Conservation (phyloP, 768 basidiomycete genomes). For the Scleroderma citrinum region DNA sequence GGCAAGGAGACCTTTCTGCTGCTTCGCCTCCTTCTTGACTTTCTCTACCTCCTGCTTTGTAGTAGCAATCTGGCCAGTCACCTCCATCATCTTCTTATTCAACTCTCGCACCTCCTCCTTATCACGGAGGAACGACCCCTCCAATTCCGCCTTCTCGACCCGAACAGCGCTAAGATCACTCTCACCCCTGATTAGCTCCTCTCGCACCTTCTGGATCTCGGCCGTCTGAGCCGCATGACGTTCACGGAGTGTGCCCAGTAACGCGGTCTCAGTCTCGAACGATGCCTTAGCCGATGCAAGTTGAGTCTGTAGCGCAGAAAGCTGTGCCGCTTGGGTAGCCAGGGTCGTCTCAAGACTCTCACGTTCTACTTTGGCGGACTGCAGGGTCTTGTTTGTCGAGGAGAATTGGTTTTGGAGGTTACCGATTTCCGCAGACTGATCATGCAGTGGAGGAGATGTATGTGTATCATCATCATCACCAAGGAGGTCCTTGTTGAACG, state of each 20-base stretch:
- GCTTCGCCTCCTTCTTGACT: conserved; percentile 87
- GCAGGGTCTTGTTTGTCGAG: conserved; percentile 70
- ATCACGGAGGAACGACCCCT: conserved; percentile 79
- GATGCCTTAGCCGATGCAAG: conserved; percentile 77
- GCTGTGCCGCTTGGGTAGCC: conserved; percentile 62
- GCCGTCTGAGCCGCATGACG: conserved; percentile 60
- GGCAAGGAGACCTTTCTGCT: conserved; percentile 92
- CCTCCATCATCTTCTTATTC: conserved; percentile 79
- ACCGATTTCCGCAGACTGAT: conserved; percentile 81
- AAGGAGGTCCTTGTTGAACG: conserved; percentile 48
- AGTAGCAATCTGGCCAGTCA: conserved; percentile 62
- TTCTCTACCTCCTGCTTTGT: conserved; percentile 79
- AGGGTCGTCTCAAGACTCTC: conserved; percentile 57
- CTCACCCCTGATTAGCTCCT: conserved; percentile 84
- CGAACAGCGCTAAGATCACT: conserved; percentile 86
- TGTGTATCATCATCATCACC: conserved; percentile 59
- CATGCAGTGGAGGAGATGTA: conserved; percentile 49
- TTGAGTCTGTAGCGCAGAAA: conserved; percentile 77
- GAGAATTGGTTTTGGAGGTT: conserved; percentile 81
- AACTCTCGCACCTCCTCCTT: conserved; percentile 91
- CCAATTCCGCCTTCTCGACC: conserved; percentile 88
- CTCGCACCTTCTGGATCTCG: conserved; percentile 64
- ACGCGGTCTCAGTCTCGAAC: conserved; percentile 77
- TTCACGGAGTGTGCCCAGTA: conserved; percentile 62
- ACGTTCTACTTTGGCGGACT: conserved; percentile 61